Base-by-base conservation (phyloP, 31 red algal genomes). In the Endocladia muricata region DNA sequence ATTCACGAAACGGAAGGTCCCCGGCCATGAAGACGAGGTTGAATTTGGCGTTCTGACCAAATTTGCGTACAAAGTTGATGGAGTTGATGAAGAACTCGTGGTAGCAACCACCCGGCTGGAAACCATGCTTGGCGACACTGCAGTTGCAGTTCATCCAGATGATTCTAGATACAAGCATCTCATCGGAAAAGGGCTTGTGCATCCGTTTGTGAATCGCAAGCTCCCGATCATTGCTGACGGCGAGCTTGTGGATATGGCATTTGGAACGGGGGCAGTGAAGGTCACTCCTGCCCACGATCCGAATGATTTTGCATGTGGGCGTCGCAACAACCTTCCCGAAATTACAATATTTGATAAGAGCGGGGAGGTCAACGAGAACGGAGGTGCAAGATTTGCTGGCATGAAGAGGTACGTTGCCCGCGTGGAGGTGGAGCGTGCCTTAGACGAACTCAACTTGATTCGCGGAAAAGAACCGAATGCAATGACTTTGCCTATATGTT, bases 261-360 rank as follows among this genome's bases (percentile, higher is more conserved):
- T 99, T 76, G 97, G 97, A 7, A 96, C 97, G 48, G 97, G 97
- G 58, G 93, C 76, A 1, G 93, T 99, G 36, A 99, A 99, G 63
- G 73, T 99, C 40, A 99, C 97, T 0, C 97, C 97, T 26, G 97
- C 97, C 4, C 97, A 99, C 75, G 97, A 99, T 80, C 81, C 90
- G 0, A 96, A 96, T 67, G 97, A 99, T 90, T 99, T 83, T 72
- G 82, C 71, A 36, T 94, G 89, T 77, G 97, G 97, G 9, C 74
- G 79, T 36, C 85, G 97, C 8, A 57, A 99, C 64, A 57, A 72
- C 13, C 68, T 99, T 55, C 78, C 81, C 7, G 75, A 79, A 40
- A 82, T 94, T 55, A 86, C 74, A 3, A 80, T 99, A 37, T 63
- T 99, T 28, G 73, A 51, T 47, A 71, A 91, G 19, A 79, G 84